Evolutionary conservation across 257 asterid genomes (phyloP), one percentile per base, ranked within the genome.

Genomic region (Prunella vulgaris): DNA sequence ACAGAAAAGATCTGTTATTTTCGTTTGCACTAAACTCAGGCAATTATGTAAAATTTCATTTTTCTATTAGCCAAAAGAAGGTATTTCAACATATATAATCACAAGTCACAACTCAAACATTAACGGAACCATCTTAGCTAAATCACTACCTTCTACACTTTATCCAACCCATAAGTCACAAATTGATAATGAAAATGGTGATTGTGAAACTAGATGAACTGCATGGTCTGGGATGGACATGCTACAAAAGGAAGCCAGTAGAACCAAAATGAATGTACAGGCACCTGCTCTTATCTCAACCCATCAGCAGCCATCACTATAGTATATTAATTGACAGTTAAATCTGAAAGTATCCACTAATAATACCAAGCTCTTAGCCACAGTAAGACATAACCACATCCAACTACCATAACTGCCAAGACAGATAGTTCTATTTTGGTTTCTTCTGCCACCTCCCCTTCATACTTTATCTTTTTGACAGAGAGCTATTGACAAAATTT

Each of bases 351-450:
- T 62, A 62, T 24, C 52, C 51, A 62, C 35, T 21, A 57, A 10
- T 24, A 30, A 38, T 22, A 17, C 46, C 38, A 4, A 62, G 68
- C 30, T 35, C 18, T n/a, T 40, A 42, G 44, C 32, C 9, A 56
- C 40, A n/a, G 56, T n/a, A n/a, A n/a, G n/a, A n/a, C n/a, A n/a
- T n/a, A 57, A 69, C 66, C 58, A 57, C 35, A 4, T 69, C 58
- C 58, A 24, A 68, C 42, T 37, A 21, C 48, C 38, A 64, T 13
- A 30, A 56, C 53, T 68, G 49, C 30, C 64, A 25, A 22, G 9
- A 57, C 4, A 35, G 14, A 18, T 32, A 54, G 10, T 68, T 68
- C 32, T 33, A 53, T 33, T 35, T 10, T 56, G 73, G 10, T 24
- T 56, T 37, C 57, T 4, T 67, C 37, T 49, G 25, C 49, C 24